Percentiles rank a stretch among this genome's conserved stretches.
Conservation (phyloP, 257 asterid species). For the Lycium ferocissimum region DNA sequence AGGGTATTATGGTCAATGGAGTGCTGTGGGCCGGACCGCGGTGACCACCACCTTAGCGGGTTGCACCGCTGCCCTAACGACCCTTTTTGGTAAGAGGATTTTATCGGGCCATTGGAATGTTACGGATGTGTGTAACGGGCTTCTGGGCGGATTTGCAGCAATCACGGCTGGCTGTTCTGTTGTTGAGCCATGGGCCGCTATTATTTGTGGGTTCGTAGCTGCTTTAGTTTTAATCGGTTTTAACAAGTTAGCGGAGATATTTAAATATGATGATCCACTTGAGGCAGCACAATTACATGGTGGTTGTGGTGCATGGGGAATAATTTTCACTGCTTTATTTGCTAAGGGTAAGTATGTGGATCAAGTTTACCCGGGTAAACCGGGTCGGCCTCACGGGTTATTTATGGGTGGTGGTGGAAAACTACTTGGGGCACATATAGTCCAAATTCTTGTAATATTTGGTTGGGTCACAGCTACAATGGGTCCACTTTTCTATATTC, state of each 20-base stretch:
- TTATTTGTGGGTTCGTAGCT: constrained; percentile 85
- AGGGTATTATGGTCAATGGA: constrained; percentile 84
- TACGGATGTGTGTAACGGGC: constrained; percentile 87
- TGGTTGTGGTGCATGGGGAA: constrained; percentile 92
- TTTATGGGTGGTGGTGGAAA: constrained; percentile 92
- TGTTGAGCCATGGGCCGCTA: constrained; percentile 97
- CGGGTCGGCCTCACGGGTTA: constrained; percentile 77
- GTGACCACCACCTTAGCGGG: constrained; percentile 92
- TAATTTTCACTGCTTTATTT: constrained; percentile 76
- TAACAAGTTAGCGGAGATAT: constrained; percentile 67
- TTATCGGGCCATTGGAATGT: constrained; percentile 93
- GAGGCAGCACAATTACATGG: constrained; percentile 98
- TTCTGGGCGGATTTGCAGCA: constrained; percentile 90
- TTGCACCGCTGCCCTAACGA: constrained; percentile 89
- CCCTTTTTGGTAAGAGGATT: constrained; percentile 70
- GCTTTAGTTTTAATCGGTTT: constrained; percentile 81
- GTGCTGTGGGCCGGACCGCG: constrained; percentile 93
- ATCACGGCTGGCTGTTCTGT: constrained; percentile 92
- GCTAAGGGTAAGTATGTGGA: constrained; percentile 66
- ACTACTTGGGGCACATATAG: constrained; percentile 68
- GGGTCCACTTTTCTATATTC: constrained; percentile 72
- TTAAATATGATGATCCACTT: constrained; percentile 75
- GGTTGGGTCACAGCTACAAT: constrained; percentile 91
- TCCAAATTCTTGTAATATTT: constrained; percentile 74
- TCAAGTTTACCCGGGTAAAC: constrained; percentile 64